A percentile compares a stretch with the other conserved stretches of the same genome.
Conservation (phyloP, 257 asterid genomes). For the Fraxinus pennsylvanica region DNA sequence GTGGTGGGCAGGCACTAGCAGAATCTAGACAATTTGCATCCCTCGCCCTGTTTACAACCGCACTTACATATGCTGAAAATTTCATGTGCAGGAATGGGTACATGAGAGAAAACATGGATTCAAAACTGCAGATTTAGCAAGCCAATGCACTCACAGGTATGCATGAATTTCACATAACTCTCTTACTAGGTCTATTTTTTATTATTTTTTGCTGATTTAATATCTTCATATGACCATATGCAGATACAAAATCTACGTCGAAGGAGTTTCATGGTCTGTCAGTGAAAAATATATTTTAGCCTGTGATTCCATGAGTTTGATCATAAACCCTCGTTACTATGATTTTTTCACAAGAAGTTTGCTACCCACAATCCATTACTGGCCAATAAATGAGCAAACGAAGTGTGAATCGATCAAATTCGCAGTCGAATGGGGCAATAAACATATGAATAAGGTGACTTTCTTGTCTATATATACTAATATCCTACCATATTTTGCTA, state of each 20-base stretch:
- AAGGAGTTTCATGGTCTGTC: slow-evolving; percentile 89
- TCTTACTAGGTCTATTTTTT: not conserved
- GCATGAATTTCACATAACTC: not conserved
- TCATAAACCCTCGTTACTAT: slow-evolving; percentile 55
- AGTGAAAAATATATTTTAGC: slow-evolving; percentile 87
- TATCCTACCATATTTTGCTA: not conserved
- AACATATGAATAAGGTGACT: slow-evolving; percentile 54
- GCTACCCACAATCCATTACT: slow-evolving; percentile 69
- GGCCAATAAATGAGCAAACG: slow-evolving; percentile 56
- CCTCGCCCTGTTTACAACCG: not conserved
- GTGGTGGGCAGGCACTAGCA: too few relatives aligned
- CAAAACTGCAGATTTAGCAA: slow-evolving; percentile 55
- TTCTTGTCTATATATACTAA: not conserved
- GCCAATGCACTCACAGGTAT: slow-evolving; percentile 74
- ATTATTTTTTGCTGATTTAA: not conserved
- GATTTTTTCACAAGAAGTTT: slow-evolving; percentile 84
- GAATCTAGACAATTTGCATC: not conserved
- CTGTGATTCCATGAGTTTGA: slow-evolving; percentile 72
- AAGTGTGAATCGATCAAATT: slow-evolving; percentile 60
- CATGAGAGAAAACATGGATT: slow-evolving; percentile 58
- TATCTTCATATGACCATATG: not conserved
- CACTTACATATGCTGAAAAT: not conserved
- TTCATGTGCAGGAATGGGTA: slow-evolving; percentile 57
- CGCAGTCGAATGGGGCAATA: slow-evolving; percentile 94
- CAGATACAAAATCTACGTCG: slow-evolving; percentile 81